These are phyloP conservation scores for Hymenoscyphus albidus DNA, from an alignment of 2,329 filamentous ascomycete genomes.

Conservation along the genomic window DNA sequence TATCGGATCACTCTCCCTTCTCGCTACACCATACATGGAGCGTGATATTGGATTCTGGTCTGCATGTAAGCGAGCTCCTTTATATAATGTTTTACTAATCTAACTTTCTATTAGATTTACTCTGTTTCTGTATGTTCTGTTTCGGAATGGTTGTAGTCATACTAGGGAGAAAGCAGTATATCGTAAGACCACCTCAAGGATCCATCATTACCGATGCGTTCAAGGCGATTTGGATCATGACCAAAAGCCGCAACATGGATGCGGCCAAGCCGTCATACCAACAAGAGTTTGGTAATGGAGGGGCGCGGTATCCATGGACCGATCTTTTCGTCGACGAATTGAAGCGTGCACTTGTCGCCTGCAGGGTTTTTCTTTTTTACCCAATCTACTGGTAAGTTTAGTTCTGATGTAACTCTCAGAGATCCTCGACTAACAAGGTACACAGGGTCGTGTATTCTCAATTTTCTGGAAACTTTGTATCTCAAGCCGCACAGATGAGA, in stretches of 20 bases:
- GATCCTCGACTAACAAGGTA: background rate
- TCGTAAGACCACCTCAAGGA: constrained; percentile 52
- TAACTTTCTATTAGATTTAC: constrained; percentile 27
- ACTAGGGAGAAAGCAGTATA: constrained; percentile 54
- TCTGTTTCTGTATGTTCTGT: constrained; percentile 49
- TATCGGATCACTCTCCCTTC: constrained; percentile 51
- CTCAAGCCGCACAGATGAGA: constrained; percentile 54
- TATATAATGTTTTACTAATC: background rate
- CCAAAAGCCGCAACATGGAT: constrained; percentile 47
- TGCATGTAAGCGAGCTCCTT: constrained; percentile 14
- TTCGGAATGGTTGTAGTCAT: constrained; percentile 49
- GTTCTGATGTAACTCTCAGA: background rate
- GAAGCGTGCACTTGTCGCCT: constrained; percentile 53
- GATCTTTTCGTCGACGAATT: constrained; percentile 72
- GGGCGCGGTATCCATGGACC: constrained; percentile 17
- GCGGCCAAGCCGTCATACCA: constrained; percentile 63
- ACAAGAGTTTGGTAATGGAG: constrained; percentile 41
- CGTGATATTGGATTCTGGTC: constrained; percentile 47
- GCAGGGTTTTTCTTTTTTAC: constrained; percentile 56
- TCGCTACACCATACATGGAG: constrained; percentile 41
- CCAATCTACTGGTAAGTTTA: constrained; percentile 51
- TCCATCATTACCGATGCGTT: constrained; percentile 64
- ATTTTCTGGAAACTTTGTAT: constrained; percentile 58
- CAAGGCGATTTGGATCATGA: constrained; percentile 54
- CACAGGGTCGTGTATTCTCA: constrained; percentile 46